Evolutionary conservation across 2,329 filamentous ascomycete species (phyloP), one percentile per base, ranked within the genome.

Genomic region (Colletotrichum orbiculare): DNA sequence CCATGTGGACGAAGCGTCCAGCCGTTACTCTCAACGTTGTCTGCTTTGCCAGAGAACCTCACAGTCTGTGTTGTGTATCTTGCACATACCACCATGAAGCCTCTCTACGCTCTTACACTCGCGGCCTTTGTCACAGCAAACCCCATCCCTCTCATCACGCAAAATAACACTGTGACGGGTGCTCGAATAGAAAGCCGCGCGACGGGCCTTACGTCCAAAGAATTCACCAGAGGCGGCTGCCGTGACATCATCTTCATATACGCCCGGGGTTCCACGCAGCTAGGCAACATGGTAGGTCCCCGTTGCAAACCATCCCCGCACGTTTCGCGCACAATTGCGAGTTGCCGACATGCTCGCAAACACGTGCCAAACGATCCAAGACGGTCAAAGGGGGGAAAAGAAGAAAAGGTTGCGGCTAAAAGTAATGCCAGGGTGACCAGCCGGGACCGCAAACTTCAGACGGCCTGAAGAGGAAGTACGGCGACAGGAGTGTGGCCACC

Each of bases 211-310:
- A 33, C 25, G 2, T 12, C 54, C 25, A 53, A 64, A 11, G 60
- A 64, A 33, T 64, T 59, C 47, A 48, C 60, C 1, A 17, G 4
- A 25, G 47, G 55, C 10, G 60, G 60, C n/a, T 56, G 50, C 41
- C 66, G 61, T 49, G 55, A 54, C 12, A 74, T 73, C 50, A 79
- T 80, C 67, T 75, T 79, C 68, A 74, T 80, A 70, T 79, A 70
- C 59, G 78, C 78, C 49, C 75, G 78, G 11, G 78, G 73, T 39
- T 77, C 78, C 3, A 74, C 72, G 12, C 78, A 80, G 66, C 4
- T 56, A 10, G 78, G 78, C 39, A 80, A 80, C 69, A 73, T 80
- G 72, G 78, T 77, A 65, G 64, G 62, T 12, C 7, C 52, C 52
- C 50, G 33, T 25, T 5, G 25, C 25, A 25, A 25, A 25, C 3